Evolutionary conservation across 2,329 filamentous ascomycete genomes (phyloP), one percentile per base, ranked within the genome.

Genomic region (Sarocladiaceae sp.): DNA sequence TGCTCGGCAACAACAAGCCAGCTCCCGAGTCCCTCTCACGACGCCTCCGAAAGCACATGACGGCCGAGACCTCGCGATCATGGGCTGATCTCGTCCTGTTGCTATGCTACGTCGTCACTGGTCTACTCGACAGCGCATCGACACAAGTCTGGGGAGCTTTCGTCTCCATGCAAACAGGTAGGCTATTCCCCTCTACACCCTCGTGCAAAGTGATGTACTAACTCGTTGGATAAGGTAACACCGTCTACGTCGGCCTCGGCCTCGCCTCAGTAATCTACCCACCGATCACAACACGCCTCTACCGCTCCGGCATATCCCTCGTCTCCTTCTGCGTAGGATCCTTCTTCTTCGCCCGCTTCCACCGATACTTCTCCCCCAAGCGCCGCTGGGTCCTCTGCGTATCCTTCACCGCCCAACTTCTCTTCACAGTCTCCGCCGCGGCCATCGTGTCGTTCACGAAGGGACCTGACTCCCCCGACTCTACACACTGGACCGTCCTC

Each of bases 131-230:
- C 68, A 89, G 86, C 67, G 83, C 86, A 2, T 83, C 87, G 2
- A 86, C 88, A 44, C 86, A 84, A 53, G 86, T 87, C 37, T 92
- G 87, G 84, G 86, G 87, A 12, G 85, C 85, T 2, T 93, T 93
- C 60, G 87, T 90, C 36, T 88, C 84, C 60, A 92, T 92, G 88
- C 88, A 92, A 64, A 92, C 88, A 28, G 87, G 87, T 81, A 61
- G 57, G 72, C 26, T 17, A 17, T 5, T 26, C 12, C 4, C 25
- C 50, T 20, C 23, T 28, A 46, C 40, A 33, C 46, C 4, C n/a
- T n/a, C n/a, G n/a, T n/a, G n/a, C n/a, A n/a, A n/a, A n/a, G n/a
- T n/a, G n/a, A n/a, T n/a, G n/a, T n/a, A n/a, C 29, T 36, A 13
- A 26, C 31, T 8, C 29, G 15, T 8, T n/a, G 18, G 25, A 20